A percentile compares a stretch with the other conserved stretches of the same genome.
Evolutionary conservation across 2,329 filamentous ascomycete genomes (phyloP).

Genomic region (Verticillium dahliae): DNA sequence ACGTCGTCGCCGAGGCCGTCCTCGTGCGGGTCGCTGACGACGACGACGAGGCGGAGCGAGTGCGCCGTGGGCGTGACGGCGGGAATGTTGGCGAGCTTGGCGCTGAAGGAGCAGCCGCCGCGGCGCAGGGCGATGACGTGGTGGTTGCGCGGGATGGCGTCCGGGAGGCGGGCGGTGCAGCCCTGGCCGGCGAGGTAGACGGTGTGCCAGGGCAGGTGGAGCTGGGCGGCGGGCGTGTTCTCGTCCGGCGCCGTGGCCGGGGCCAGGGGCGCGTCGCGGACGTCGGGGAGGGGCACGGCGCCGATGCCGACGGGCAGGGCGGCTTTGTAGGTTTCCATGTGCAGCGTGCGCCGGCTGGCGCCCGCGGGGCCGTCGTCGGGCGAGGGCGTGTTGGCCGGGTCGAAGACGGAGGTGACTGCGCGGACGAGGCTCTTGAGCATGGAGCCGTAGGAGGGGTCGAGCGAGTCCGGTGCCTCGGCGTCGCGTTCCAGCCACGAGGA

Average conservation of each 20-base stretch:
- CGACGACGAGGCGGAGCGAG: constrained; percentile 72
- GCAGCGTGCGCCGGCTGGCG: constrained; percentile 8
- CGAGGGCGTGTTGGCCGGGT: constrained; percentile 22
- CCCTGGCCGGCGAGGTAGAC: constrained; percentile 66
- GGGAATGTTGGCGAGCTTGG: constrained; percentile 82
- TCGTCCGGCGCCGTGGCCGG: constrained; percentile 11
- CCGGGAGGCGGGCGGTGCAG: constrained; percentile 53
- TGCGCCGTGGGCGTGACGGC: constrained; percentile 55
- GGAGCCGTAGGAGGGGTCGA: constrained; percentile 26
- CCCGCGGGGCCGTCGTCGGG: constrained; percentile 17
- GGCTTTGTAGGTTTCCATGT: constrained; percentile 44
- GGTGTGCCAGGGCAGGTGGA: constrained; percentile 58
- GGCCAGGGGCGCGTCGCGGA: constrained; percentile 46
- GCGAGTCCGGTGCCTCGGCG: constrained; percentile 10
- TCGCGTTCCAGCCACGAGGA: constrained; percentile 9
- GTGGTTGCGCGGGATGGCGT: constrained; percentile 47
- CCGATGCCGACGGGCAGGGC: constrained; percentile 48
- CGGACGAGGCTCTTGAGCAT: constrained; percentile 40
- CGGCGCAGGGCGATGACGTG: constrained; percentile 78
- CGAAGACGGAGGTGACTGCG: constrained; percentile 38
- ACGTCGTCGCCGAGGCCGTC: constrained; percentile 21
- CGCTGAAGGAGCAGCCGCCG: constrained; percentile 76
- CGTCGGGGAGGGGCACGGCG: constrained; percentile 63
- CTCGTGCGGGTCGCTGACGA: constrained; percentile 50
- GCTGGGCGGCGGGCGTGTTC: constrained; percentile 14